A percentile compares a stretch with the other conserved stretches of the same genome.
Conservation (phyloP, 306 rosid species). For the Elaeagnus macrophylla region DNA sequence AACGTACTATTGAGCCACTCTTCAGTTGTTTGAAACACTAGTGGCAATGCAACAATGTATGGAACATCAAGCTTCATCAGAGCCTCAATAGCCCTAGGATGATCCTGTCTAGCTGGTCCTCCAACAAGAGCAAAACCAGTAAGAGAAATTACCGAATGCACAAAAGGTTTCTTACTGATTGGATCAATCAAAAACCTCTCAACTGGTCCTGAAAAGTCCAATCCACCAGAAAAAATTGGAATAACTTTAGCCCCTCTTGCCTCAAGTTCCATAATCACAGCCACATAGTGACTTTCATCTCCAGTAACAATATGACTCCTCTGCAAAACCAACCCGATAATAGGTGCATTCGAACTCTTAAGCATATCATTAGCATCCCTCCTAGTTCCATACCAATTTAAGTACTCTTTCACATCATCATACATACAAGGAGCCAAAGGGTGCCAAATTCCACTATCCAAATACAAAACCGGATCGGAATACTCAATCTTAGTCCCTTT, state of each 20-base stretch:
- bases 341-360: slow-evolving; percentile 49
- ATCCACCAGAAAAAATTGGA: slow-evolving; percentile 90
- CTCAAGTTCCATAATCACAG: slow-evolving; percentile 94
- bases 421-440: slow-evolving; percentile 98
- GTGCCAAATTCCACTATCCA: slow-evolving; percentile 92
- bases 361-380: slow-evolving; percentile 84
- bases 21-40: slow-evolving; percentile 97
- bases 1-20: slow-evolving; percentile 94
- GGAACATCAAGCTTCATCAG: slow-evolving; percentile 84
- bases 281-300: slow-evolving; percentile 93
- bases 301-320: slow-evolving; percentile 99
- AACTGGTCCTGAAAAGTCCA: slow-evolving; percentile 91
- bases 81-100: slow-evolving; percentile 89
- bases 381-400: slow-evolving; percentile 94
- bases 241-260: slow-evolving; percentile 94
- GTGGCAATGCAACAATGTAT: slow-evolving; percentile 87
- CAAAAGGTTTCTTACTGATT: slow-evolving; percentile 62
- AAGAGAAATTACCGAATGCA: slow-evolving; percentile 70
- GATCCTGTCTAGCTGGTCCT: slow-evolving; percentile 99
- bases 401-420: slow-evolving; percentile 91
- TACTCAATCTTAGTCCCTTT: slow-evolving; percentile 66
- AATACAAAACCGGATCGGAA: slow-evolving; percentile 82
- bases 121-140: slow-evolving; percentile 98
- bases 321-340: slow-evolving; percentile 74
- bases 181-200: slow-evolving; percentile 83